Evolutionary conservation across 768 basidiomycete genomes (phyloP).

Genomic region (Naganishia vishniacii): DNA sequence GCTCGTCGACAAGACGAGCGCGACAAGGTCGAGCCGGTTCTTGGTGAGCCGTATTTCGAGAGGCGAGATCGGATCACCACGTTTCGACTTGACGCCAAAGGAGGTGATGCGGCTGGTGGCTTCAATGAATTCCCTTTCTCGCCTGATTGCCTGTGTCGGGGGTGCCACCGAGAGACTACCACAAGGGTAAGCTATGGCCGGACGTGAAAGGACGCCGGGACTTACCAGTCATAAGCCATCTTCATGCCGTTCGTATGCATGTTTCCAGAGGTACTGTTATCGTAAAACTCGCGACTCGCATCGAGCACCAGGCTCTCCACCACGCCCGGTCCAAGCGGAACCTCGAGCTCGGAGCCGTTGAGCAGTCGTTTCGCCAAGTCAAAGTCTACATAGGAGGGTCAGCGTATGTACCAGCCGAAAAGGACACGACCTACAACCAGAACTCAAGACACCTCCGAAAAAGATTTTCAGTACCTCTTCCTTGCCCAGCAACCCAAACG

Average conservation of each 20-base stretch:
- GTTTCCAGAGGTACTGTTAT: constrained; percentile 87
- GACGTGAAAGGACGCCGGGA: background rate
- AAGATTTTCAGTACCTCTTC: constrained; percentile 77
- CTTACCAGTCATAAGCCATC: constrained; percentile 76
- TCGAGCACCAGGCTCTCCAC: constrained; percentile 75
- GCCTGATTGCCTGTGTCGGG: constrained; percentile 58
- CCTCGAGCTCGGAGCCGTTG: constrained; percentile 52
- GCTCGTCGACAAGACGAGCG: constrained; percentile 76
- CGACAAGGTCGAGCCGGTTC: constrained; percentile 79
- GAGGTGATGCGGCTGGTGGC: constrained; percentile 93
- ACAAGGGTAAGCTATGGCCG: background rate
- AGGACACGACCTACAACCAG: constrained; percentile 65
- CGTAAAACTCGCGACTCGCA: constrained; percentile 83
- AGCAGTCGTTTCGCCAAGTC: constrained; percentile 57
- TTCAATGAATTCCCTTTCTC: constrained; percentile 89
- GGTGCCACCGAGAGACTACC: constrained; percentile 62
- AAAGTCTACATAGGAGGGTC: constrained; percentile 21
- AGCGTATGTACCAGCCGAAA: background rate
- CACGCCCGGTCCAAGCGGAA: constrained; percentile 54
- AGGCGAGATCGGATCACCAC: constrained; percentile 73
- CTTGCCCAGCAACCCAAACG: constrained; percentile 68
- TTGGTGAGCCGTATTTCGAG: constrained; percentile 89
- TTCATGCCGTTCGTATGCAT: constrained; percentile 93
- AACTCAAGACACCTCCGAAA: constrained; percentile 69
- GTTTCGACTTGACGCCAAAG: constrained; percentile 72